Conservation (phyloP, 2,329 filamentous ascomycete genomes). For the Ceratocystis papillata region DNA sequence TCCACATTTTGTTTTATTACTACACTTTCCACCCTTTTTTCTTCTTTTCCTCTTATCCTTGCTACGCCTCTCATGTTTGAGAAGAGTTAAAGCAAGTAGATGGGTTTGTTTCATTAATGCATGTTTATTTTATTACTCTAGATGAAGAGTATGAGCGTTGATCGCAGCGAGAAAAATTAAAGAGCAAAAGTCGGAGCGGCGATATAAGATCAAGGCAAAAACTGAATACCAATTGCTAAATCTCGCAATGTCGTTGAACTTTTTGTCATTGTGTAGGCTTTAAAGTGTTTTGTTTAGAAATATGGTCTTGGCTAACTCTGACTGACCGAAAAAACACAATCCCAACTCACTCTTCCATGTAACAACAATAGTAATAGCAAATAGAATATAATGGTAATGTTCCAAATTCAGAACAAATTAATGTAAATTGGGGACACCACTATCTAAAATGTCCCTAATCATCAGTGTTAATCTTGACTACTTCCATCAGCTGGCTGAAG, state of each 20-base stretch:
- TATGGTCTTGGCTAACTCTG: not conserved
- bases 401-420: conserved; percentile 26
- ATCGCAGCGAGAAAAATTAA: not conserved
- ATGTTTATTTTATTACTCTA: conserved; percentile 3
- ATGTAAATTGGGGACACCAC: not conserved
- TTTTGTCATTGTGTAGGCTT: not conserved
- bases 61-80: not conserved
- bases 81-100: not conserved
- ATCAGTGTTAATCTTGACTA: not conserved
- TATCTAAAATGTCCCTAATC: not conserved
- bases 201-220: not conserved
- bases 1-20: conserved; percentile 17
- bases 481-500: not conserved
- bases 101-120: not conserved
- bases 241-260: not conserved
- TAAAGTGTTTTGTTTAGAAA: not conserved
- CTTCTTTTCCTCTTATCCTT: not conserved
- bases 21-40: conserved; percentile 3
- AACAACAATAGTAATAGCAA: not conserved
- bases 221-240: conserved; percentile 9
- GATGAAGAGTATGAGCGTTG: not conserved
- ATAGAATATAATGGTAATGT: conserved; percentile 15
- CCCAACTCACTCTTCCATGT: conserved; percentile 11
- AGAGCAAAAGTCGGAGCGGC: conserved; percentile 2
- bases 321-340: conserved; percentile 1